Evolutionary conservation across 2,329 filamentous ascomycete species (phyloP), one percentile per base, ranked within the genome.

Genomic region (Colletotrichum simmondsii): DNA sequence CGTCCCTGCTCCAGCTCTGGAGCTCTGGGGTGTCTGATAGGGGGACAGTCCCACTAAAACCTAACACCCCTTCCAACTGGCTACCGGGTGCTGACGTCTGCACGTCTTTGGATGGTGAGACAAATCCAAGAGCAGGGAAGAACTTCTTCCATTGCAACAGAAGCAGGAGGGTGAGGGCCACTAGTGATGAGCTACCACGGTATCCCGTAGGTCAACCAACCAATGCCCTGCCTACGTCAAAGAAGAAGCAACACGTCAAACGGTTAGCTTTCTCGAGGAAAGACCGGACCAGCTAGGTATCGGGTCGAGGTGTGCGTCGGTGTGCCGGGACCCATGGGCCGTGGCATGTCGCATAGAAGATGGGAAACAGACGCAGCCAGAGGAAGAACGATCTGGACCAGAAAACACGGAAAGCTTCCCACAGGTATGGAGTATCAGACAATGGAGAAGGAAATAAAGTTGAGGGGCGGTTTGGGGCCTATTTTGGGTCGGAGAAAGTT

Each of bases 391-490:
- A 46, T 61, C 58, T 37, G 26, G 42, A 28, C 16, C 37, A 30
- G 37, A 30, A 22, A 60, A 42, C 37, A 22, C 12, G 3, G 4
- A 16, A 46, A 37, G 35, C 22, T 24, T 35, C 22, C 22, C 24
- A 12, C 14, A 19, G 22, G 26, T n/a, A 24, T 5, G 37, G 37
- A 42, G 37, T 42, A 19, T 42, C 37, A 49, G 19, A 49, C 8
- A 22, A 49, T 19, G 26, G 37, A n/a, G 49, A 52, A 19, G 11
- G 35, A 53, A 57, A 70, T 42, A 70, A 70, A 54, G 66, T 72
- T 70, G 42, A 72, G 65, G 70, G 70, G 70, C 46, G 64, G 54
- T 59, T 58, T 64, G 65, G 56, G 54, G 53, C 46, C 65, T 68
- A 57, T 69, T 64, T 59, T 46, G n/a, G 65, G 19, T 49, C 3